These are phyloP conservation scores for Brettanomyces anomalus DNA, from an alignment of 805 yeast species.

Conservation along the genomic window DNA sequence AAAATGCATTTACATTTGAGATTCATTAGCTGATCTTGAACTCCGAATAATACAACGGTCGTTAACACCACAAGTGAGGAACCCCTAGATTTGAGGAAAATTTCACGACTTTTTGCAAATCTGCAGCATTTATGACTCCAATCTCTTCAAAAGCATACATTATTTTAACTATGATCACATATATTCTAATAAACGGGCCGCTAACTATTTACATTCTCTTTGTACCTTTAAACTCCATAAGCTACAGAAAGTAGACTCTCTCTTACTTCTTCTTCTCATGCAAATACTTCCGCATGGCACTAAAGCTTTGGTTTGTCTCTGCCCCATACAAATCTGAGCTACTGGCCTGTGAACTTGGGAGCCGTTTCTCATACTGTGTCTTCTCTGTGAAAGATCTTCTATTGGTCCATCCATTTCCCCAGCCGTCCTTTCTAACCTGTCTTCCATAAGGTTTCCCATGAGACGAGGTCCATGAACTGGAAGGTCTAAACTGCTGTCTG, in stretches of 20 bases:
- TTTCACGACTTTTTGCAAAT: too few relatives aligned
- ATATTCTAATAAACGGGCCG: too few relatives aligned
- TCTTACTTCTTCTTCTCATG: constrained; percentile 1
- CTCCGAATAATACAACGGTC: too few relatives aligned
- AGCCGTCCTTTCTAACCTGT: too few relatives aligned
- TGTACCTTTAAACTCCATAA: background rate
- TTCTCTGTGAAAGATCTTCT: background rate
- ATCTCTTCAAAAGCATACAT: too few relatives aligned
- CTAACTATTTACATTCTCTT: background rate
- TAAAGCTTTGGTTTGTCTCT: constrained; percentile 1
- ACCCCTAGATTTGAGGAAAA: too few relatives aligned
- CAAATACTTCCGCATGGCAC: constrained; percentile 3
- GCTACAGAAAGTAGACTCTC: too few relatives aligned
- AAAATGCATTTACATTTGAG: too few relatives aligned
- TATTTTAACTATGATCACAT: too few relatives aligned
- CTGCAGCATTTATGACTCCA: too few relatives aligned
- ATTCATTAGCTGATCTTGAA: too few relatives aligned
- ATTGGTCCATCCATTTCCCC: background rate
- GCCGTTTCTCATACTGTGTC: background rate
- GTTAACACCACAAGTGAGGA: too few relatives aligned
- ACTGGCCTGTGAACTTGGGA: constrained; percentile 6
- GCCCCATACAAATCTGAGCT: constrained; percentile 11
- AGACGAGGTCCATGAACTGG: constrained; percentile 1
- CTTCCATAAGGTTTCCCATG: background rate
- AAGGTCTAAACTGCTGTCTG: background rate